Evolutionary conservation across 371 early-diverging fungal genomes (phyloP), one percentile per base, ranked within the genome.

Genomic region (Paramicrosporidium saccamoebae): DNA sequence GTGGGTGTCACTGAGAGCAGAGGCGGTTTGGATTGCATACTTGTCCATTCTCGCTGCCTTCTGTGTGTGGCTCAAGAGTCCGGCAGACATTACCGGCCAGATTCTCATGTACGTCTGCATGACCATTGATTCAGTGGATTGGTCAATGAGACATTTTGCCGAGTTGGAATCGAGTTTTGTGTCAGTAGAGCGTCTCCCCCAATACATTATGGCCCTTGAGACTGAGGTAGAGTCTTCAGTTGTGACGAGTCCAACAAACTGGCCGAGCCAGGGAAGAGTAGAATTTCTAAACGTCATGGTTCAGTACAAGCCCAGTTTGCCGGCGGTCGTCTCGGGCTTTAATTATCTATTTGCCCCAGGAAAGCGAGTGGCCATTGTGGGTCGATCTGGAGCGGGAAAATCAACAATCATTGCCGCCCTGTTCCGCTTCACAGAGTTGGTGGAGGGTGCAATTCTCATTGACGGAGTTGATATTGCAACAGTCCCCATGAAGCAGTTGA

Each of bases 261-360:
- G 81, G 81, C 79, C 79, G 1, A 37, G 42, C 17, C 28, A 44
- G 1, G 78, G 75, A 10, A 34, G 43, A 9, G 52, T 77, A 16
- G 39, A 50, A 16, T 49, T 74, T 5, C 38, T 55, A 10, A 30
- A 66, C 25, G 26, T 72, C 13, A 44, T 40, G 2, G 51, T 69
- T 33, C 48, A 44, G 31, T 77, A 77, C 29, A 44, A 58, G 1
- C 47, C 58, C 1, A 12, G 6, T 14, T 30, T 16, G 13, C 12
- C 24, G 7, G 10, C 7, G 24, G 40, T 41, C 10, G 32, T 56
- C 10, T 33, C 33, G 25, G 12, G 30, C 17, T 30, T 69, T 4
- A 20, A 39, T 4, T 25, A 60, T 17, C 18, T 24, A 9, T 33
- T 56, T 18, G 17, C 21, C 12, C 12, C 40, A 0, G 39, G 42